A percentile compares a stretch with the other conserved stretches of the same genome.
Evolutionary conservation across 2,329 filamentous ascomycete genomes (phyloP).

Genomic region (Trichoderma sp.): DNA sequence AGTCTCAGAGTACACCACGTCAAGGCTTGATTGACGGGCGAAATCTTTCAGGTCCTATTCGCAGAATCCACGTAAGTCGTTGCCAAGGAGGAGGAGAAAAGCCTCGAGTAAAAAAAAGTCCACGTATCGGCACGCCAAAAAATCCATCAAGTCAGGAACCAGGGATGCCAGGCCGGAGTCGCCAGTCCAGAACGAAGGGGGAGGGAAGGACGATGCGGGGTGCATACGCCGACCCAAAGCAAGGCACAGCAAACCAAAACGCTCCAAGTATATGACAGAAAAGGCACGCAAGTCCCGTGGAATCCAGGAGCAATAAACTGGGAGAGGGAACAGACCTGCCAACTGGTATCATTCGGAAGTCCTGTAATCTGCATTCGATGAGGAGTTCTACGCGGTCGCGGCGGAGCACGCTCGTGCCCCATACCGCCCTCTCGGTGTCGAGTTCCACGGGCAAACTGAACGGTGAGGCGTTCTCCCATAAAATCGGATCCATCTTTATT

Average conservation of each 20-base stretch:
- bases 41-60: constrained; percentile 99
- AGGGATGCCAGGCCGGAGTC: constrained; percentile 28
- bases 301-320: constrained; percentile 54
- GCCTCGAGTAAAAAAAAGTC: constrained; percentile 29
- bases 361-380: constrained; percentile 97
- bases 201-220: constrained; percentile 19
- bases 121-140: constrained; percentile 35
- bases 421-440: constrained; percentile 49
- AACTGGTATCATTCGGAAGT: constrained; percentile 97
- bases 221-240: constrained; percentile 24
- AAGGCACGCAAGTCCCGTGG: constrained; percentile 36
- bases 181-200: constrained; percentile 27
- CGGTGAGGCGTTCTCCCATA: constrained; percentile 95
- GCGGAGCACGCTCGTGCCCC: constrained; percentile 54
- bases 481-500: constrained; percentile 90
- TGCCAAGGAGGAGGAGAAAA: constrained; percentile 49
- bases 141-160: constrained; percentile 38
- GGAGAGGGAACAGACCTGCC: constrained; percentile 91
- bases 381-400: constrained; percentile 86
- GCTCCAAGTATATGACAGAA: constrained; percentile 33
- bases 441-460: constrained; percentile 94
- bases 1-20: constrained; percentile 97
- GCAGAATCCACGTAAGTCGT: constrained; percentile 78
- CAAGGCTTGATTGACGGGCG: constrained; percentile 90
- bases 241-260: constrained; percentile 30